Conservation (phyloP, 768 basidiomycete species). For the Suillus cothurnatus region DNA sequence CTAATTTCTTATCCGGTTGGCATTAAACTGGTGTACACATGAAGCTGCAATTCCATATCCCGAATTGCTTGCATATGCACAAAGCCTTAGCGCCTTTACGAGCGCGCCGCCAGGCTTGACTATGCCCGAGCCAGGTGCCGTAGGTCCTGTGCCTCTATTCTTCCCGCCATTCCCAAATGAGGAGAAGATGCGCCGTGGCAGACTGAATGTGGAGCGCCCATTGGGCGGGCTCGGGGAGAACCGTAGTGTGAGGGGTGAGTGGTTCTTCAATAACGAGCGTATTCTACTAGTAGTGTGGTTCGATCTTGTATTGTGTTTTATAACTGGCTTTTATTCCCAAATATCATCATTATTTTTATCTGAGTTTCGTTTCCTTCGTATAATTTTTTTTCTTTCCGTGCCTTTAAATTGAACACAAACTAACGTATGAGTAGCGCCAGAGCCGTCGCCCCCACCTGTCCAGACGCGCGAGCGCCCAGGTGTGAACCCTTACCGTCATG, state of each 20-base stretch:
- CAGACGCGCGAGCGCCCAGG: conserved; percentile 51
- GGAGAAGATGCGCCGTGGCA: conserved; percentile 86
- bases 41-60: conserved; percentile 81
- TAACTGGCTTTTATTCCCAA: not conserved
- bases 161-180: conserved; percentile 92
- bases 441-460: conserved; percentile 56
- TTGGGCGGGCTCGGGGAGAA: conserved; percentile 79
- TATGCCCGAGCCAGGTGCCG: conserved; percentile 72
- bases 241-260: conserved; percentile 76
- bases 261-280: conserved; percentile 5
- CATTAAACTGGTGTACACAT: conserved; percentile 1
- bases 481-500: conserved; percentile 71
- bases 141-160: conserved; percentile 76
- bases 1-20: not conserved
- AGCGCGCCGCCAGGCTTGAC: conserved; percentile 77
- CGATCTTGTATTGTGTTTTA: not conserved
- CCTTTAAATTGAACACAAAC: conserved; percentile 13
- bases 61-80: conserved; percentile 81
- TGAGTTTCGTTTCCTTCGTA: not conserved
- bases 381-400: not conserved
- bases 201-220: conserved; percentile 78
- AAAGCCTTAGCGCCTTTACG: conserved; percentile 82
- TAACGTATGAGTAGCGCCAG: conserved; percentile 48
- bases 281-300: not conserved
- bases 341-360: not conserved